Evolutionary conservation across 1,284 basidiomycete genomes (phyloP).

Genomic region (Apiotrichum mycotoxinovorans): DNA sequence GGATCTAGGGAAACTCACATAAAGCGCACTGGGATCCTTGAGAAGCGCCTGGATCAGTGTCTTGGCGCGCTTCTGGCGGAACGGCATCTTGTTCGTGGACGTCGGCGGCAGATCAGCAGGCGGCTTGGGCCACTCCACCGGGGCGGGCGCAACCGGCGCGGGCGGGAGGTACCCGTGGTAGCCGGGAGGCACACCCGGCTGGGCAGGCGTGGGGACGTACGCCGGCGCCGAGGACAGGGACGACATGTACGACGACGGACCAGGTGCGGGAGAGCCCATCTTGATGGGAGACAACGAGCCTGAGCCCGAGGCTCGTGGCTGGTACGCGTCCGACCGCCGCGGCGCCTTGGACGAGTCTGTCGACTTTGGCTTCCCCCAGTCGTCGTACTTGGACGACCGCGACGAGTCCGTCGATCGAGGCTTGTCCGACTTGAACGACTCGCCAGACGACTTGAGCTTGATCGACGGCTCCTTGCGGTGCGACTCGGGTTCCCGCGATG

Average conservation of each 20-base stretch:
- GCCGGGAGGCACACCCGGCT: constrained; percentile 3
- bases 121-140: constrained; percentile 41
- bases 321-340: not conserved
- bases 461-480: not conserved
- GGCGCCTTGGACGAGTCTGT: constrained; percentile 3
- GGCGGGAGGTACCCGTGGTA: constrained; percentile 38
- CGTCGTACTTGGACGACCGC: no score
- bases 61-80: constrained; percentile 76
- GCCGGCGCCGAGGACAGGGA: constrained; percentile 4
- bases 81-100: constrained; percentile 44
- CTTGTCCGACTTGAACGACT: constrained; percentile 1
- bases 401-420: constrained; percentile 4
- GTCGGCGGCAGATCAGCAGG: constrained; percentile 33
- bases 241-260: not conserved
- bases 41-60: constrained; percentile 64
- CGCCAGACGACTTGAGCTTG: constrained; percentile 7
- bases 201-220: not conserved
- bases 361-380: not conserved
- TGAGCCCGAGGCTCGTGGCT: not conserved
- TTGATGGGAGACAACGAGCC: constrained; percentile 2
- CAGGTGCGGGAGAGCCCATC: not conserved
- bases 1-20: constrained; percentile 43
- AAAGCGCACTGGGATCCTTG: constrained; percentile 66
- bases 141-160: constrained; percentile 34
- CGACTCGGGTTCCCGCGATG: not conserved